A percentile compares a stretch with the other conserved stretches of the same genome.
Conservation (phyloP, 805 yeast genomes). For the Yarrowia osloensis region DNA sequence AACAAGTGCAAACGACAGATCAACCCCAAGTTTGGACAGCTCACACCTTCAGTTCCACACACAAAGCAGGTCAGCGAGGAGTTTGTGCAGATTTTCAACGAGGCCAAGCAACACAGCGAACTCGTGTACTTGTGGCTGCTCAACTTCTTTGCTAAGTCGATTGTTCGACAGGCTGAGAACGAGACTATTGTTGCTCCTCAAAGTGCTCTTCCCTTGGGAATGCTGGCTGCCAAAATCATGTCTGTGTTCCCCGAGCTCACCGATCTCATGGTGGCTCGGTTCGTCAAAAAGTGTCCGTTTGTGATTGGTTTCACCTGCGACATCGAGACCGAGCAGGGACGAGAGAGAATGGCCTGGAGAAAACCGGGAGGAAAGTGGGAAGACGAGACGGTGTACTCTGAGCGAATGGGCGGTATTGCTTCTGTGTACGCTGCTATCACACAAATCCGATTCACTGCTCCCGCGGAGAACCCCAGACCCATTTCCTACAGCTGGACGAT, state of each 20-base stretch:
- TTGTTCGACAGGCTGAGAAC: slow-evolving; percentile 88
- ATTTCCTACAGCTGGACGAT: slow-evolving; percentile 65
- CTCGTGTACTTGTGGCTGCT: slow-evolving; percentile 71
- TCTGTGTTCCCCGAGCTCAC: slow-evolving; percentile 53
- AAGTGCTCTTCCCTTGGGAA: slow-evolving; percentile 78
- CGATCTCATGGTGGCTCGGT: slow-evolving; percentile 68
- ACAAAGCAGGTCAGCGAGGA: slow-evolving; percentile 50
- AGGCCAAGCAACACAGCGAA: slow-evolving; percentile 49
- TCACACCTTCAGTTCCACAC: slow-evolving; percentile 71
- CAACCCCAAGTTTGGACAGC: slow-evolving; percentile 89
- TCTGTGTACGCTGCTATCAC: slow-evolving; percentile 79
- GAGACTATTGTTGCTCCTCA: slow-evolving; percentile 80
- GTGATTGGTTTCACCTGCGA: slow-evolving; percentile 78
- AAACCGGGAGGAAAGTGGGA: slow-evolving; percentile 50
- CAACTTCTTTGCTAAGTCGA: slow-evolving; percentile 80
- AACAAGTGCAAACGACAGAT: slow-evolving; percentile 66
- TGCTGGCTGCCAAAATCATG: slow-evolving; percentile 58
- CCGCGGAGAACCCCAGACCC: slow-evolving; percentile 51
- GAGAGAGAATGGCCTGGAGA: slow-evolving; percentile 86
- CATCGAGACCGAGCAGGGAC: slow-evolving; percentile 79
- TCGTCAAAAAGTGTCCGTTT: slow-evolving; percentile 88
- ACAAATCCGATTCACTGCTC: slow-evolving; percentile 46
- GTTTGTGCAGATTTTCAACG: slow-evolving; percentile 52
- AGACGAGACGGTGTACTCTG: slow-evolving; percentile 71
- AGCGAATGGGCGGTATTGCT: slow-evolving; percentile 82